Evolutionary conservation across 768 basidiomycete genomes (phyloP).

Genomic region (Hemileccinum rubropunctum): DNA sequence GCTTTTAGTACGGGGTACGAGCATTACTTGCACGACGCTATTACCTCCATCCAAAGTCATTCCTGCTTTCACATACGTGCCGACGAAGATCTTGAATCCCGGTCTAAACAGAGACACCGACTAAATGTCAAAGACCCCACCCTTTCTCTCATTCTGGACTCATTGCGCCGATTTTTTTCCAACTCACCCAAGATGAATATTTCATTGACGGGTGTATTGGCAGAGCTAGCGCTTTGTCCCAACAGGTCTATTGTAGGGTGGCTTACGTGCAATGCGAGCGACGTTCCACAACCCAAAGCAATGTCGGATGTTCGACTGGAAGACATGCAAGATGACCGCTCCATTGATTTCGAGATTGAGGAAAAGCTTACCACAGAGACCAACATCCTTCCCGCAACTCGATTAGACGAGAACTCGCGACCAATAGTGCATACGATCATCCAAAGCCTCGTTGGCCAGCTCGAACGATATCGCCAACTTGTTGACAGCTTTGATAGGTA

Average conservation of each 20-base stretch:
- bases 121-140: slow-evolving; percentile 78
- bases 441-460: slow-evolving; percentile 73
- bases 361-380: slow-evolving; percentile 58
- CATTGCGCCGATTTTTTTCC: slow-evolving; percentile 74
- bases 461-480: slow-evolving; percentile 73
- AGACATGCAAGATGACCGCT: slow-evolving; percentile 74
- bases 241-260: slow-evolving; percentile 85
- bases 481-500: slow-evolving; percentile 83
- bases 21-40: slow-evolving; percentile 76
- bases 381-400: slow-evolving; percentile 59
- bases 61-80: slow-evolving; percentile 50
- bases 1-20: slow-evolving; percentile 84
- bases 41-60: slow-evolving; percentile 64
- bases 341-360: slow-evolving; percentile 73
- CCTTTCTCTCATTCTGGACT: slow-evolving; percentile 65
- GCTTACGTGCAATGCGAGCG: slow-evolving; percentile 66
- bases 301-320: slow-evolving; percentile 18
- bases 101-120: slow-evolving; percentile 59
- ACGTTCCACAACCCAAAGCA: slow-evolving; percentile 26
- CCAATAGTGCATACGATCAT: slow-evolving; percentile 83
- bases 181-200: slow-evolving; percentile 88
- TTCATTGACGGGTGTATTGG: slow-evolving; percentile 78
- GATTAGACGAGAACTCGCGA: slow-evolving; percentile 66
- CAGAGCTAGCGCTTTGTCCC: slow-evolving; percentile 81
- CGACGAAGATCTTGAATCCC: slow-evolving; percentile 39